A percentile compares a stretch with the other conserved stretches of the same genome.
Evolutionary conservation across 176 grass and related monocot genomes (phyloP).

Genomic region (Canna indica): DNA sequence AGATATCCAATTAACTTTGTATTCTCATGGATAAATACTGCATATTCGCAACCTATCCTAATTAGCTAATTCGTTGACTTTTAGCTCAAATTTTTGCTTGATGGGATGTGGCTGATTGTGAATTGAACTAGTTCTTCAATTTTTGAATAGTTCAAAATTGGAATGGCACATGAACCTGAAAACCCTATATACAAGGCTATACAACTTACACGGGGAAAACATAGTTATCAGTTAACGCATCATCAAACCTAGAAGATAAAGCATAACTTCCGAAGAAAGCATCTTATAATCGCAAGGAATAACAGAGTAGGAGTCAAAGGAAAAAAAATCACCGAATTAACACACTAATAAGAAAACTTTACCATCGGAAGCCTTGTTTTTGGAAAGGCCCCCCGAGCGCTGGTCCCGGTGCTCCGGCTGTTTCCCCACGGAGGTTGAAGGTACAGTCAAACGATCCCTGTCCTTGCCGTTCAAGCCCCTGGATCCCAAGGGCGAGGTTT

Average conservation of each 20-base stretch:
- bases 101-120: neutral
- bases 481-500: slow-evolving; percentile 62
- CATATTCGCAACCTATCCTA: neutral
- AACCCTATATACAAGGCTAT: neutral
- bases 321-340: neutral
- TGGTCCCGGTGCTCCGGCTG: slow-evolving; percentile 21
- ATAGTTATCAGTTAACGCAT: neutral
- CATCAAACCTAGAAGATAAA: neutral
- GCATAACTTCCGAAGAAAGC: neutral
- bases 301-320: neutral
- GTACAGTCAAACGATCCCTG: slow-evolving; percentile 37
- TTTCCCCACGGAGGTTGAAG: slow-evolving; percentile 36
- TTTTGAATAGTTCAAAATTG: neutral
- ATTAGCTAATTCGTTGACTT: neutral
- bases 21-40: neutral
- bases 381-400: slow-evolving; percentile 26
- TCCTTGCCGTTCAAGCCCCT: slow-evolving; percentile 44
- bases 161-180: neutral
- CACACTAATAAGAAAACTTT: slow-evolving; percentile 26
- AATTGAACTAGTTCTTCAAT: neutral
- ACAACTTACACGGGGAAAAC: neutral
- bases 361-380: slow-evolving; percentile 47
- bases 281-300: neutral
- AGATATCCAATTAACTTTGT: neutral
- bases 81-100: neutral